Base-by-base conservation (phyloP, 2,329 filamentous ascomycete species). In the Diaporthe eres region DNA sequence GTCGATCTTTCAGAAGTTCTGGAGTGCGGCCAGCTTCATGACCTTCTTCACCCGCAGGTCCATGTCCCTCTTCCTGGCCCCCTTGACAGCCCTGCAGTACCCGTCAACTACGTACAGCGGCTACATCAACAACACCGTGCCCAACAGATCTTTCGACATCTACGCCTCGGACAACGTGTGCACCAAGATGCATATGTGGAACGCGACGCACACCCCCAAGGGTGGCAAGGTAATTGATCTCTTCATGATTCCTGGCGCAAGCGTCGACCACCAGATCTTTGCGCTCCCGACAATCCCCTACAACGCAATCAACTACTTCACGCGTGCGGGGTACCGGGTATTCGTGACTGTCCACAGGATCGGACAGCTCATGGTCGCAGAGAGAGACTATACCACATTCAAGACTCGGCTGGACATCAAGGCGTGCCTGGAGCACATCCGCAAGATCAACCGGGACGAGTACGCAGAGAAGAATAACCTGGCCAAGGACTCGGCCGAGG, bases 271-370 rank as follows among this genome's bases (percentile, higher is more conserved):
- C 78, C 88, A 91, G 77, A 91, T 93, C 72, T 93, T 86, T 77
- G 87, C 91, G 0, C 85, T 92, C 39, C 91, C 91, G 2, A 93
- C 91, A 2, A 91, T 93, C 73, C 86, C 87, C n/a, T 88, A 87
- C 77, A 92, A 93, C 80, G 87, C 90, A 0, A 87, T 93, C 77
- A 90, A 92, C 80, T 92, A 92, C 82, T 90, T 93, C 80, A 89
- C 87, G 3, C 84, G 87, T 1, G 88, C 87, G 0, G 92, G 92
- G 12, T 92, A 93, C 82, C 87, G 89, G 7, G 89, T 92, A 25
- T 92, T 90, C 78, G 83, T 91, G 4, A 82, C 87, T 0, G 89
- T 92, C 1, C 89, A 90, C 79, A 89, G 91, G 42, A 91, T 92
- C 78, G 89, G 90, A 42, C 85, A 87, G 77, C 81, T 89, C 22